Evolutionary conservation across 495 filamentous ascomycete genomes (phyloP).

Genomic region (Aspergillus nidulans): DNA sequence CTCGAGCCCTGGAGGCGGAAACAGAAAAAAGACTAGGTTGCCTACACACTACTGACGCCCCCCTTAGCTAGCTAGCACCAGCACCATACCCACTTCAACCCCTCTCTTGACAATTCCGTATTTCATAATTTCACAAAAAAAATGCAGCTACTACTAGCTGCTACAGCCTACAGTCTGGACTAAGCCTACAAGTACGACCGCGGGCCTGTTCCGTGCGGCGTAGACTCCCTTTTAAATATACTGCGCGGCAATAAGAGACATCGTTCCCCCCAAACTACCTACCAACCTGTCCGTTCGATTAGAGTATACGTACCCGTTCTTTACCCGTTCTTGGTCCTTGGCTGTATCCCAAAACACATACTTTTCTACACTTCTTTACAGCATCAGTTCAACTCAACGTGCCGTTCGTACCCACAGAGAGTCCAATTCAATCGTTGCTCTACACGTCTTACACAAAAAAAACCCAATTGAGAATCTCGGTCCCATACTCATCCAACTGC

Average conservation of each 20-base stretch:
- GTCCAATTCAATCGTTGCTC: neutral
- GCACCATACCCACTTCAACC: slow-evolving; percentile 10
- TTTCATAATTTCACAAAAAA: slow-evolving; percentile 2
- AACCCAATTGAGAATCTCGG: neutral
- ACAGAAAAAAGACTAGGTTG: slow-evolving; percentile 16
- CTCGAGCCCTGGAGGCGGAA: slow-evolving; percentile 19
- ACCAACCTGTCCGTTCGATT: neutral
- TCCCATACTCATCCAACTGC: neutral
- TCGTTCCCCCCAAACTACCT: neutral
- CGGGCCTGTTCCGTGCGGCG: neutral
- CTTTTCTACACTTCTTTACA: neutral
- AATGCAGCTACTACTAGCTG: slow-evolving; percentile 9
- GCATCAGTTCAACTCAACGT: neutral
- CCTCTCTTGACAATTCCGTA: slow-evolving; percentile 7
- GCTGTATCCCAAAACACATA: neutral
- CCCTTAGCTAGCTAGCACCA: neutral
- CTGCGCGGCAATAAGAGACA: neutral
- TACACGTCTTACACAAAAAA: neutral
- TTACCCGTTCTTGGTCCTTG: neutral
- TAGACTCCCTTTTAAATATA: slow-evolving; percentile 12
- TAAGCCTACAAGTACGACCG: too few relatives aligned
- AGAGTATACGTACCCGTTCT: neutral
- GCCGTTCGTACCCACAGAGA: neutral
- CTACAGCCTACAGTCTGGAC: neutral
- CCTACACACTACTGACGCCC: slow-evolving; percentile 2